These are phyloP conservation scores for Casuarina cunninghamiana DNA, from an alignment of 306 rosid species.

Conservation along the genomic window DNA sequence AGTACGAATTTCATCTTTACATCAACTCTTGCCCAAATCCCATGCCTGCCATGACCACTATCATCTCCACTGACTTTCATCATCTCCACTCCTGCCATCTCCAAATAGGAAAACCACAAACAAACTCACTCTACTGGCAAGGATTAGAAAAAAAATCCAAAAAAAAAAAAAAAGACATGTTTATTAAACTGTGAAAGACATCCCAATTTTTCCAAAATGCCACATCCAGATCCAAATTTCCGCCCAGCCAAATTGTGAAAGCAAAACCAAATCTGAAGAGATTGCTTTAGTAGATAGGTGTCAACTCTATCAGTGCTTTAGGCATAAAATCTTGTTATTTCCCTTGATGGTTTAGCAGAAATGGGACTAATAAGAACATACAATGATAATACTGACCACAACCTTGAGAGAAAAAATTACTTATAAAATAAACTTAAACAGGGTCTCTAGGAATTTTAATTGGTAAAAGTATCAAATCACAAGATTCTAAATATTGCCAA, in stretches of 20 bases:
- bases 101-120: not conserved
- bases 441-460: not conserved
- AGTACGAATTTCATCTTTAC: too few relatives aligned
- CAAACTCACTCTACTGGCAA: not conserved
- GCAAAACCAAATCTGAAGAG: not conserved
- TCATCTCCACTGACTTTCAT: not conserved
- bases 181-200: not conserved
- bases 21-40: too few relatives aligned
- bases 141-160: not conserved
- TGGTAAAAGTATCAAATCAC: not conserved
- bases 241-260: not conserved
- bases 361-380: not conserved
- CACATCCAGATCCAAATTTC: not conserved
- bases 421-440: not conserved
- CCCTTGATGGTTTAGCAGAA: not conserved
- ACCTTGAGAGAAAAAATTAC: not conserved
- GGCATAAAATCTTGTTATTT: not conserved
- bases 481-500: not conserved
- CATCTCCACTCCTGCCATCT: not conserved
- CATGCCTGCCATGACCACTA: not conserved
- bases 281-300: not conserved
- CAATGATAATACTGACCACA: not conserved
- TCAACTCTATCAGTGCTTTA: not conserved
- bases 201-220: not conserved
- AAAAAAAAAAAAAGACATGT: not conserved